Base-by-base conservation (phyloP, 78 protist species). In the Cavenderia fasciculata region DNA sequence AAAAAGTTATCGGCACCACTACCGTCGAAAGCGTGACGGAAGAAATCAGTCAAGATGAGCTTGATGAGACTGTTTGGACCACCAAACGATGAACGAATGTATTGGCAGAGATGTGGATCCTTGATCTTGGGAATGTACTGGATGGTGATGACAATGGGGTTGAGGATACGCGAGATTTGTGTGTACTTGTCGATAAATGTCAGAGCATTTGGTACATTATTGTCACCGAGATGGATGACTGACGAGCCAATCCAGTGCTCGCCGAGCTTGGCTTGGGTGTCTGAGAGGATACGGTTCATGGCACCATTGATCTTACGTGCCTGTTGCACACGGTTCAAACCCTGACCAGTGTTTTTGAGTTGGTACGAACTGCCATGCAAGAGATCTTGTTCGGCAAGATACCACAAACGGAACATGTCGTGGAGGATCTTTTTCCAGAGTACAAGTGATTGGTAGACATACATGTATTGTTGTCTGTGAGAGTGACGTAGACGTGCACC, bases 121-220 rank as follows among this genome's bases (percentile, higher is more conserved):
- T 85, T 86, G 19, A 85, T 49, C 59, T 51, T 46, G 11, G 61
- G 86, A 41, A 96, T 54, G 27, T 2, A 57, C 2, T 74, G 78
- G 40, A 96, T 14, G 0, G 82, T 25, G 12, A 54, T 43, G 36
- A 95, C 89, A 34, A 97, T 71, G 23, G 99, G 99, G 21, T 46
- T 36, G 33, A 97, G 85, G 16, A 97, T 95, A 14, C 96, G 59
- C 21, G 95, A 86, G 59, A 96, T 94, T 69, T 95, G 98, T 16
- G 97, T 93, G 94, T 97, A 96, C 85, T 98, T 98, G 76, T 97
- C 99, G 74, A 98, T 98, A 94, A 98, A 97, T 23, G 92, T 51
- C 68, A 98, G 93, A 8, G 99, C 98, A 52, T 97, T 97, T 38
- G 99, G 99, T 51, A 98, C 99, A 41, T 97, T 95, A 57, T 92